Percentiles rank a stretch among this genome's conserved stretches.
phyloP scores from a whole-genome alignment of 345 rosid genomes.

The Ailanthus altissimus region DNA sequence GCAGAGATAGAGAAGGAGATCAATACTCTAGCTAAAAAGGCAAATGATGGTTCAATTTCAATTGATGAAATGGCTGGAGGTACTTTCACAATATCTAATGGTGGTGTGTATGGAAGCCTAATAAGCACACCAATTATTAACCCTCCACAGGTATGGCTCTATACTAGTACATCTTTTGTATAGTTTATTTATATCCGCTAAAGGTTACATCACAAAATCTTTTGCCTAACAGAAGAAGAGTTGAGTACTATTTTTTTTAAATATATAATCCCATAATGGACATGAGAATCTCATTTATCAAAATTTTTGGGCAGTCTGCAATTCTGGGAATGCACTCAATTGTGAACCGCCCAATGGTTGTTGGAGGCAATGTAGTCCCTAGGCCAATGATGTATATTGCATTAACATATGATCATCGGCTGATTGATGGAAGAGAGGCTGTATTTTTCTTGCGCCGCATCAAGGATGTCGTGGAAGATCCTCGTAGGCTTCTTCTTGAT shows the following conservation, averaged over 20 bases:
- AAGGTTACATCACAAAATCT: background rate
- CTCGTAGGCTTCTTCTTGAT: conserved; percentile 70
- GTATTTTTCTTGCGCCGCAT: conserved; percentile 82
- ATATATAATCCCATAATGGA: background rate
- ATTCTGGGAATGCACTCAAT: conserved; percentile 87
- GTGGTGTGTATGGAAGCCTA: conserved; percentile 95
- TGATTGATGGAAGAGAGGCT: conserved; percentile 92
- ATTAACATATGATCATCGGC: conserved; percentile 74
- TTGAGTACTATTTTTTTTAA: background rate
- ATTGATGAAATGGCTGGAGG: conserved; percentile 99
- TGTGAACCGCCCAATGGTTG: conserved; percentile 80
- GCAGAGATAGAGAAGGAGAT: conserved; percentile 93
- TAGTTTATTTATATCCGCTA: background rate
- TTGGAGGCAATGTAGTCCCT: conserved; percentile 55
- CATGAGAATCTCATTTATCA: background rate
- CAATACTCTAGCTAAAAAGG: conserved; percentile 88
- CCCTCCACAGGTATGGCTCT: conserved; percentile 82
- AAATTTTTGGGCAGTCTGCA: conserved; percentile 52
- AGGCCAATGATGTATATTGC: conserved; percentile 93
- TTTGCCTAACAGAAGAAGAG: background rate
- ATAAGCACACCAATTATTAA: conserved; percentile 98
- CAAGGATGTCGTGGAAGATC: conserved; percentile 86
- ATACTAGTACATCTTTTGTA: background rate
- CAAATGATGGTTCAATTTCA: conserved; percentile 85
- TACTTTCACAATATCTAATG: conserved; percentile 80